phyloP scores from a whole-genome alignment of 164 flowering plant species.

The Tinospora cordifolia region DNA sequence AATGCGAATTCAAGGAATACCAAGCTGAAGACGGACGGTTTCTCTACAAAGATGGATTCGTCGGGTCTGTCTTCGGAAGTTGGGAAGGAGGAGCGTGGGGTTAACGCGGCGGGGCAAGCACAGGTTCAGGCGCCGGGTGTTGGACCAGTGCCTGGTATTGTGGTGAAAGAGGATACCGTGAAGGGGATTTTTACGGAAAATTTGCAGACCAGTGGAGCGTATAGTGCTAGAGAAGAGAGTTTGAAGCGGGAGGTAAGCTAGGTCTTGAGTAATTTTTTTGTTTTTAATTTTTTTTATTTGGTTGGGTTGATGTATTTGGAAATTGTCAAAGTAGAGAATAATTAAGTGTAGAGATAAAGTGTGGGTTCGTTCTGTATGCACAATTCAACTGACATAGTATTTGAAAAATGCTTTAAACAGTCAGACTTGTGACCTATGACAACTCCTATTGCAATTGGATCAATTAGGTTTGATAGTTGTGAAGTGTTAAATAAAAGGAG shows the following conservation, averaged over 20 bases:
- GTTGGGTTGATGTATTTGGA: not conserved
- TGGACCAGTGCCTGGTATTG: slow-evolving; percentile 34
- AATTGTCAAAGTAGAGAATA: too few species aligned
- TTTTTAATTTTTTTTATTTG: not conserved
- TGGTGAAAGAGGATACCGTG: slow-evolving; percentile 68
- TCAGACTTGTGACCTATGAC: too few species aligned
- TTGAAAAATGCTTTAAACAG: too few species aligned
- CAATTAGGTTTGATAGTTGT: too few species aligned
- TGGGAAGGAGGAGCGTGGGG: slow-evolving; percentile 24
- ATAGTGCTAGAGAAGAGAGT: slow-evolving; percentile 84
- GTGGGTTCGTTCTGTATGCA: too few species aligned
- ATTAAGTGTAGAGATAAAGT: too few species aligned
- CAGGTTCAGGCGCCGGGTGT: slow-evolving; percentile 3
- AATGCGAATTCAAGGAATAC: slow-evolving; percentile 37
- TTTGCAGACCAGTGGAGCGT: slow-evolving; percentile 92
- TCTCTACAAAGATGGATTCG: slow-evolving; percentile 41
- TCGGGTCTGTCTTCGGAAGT: slow-evolving; percentile 14
- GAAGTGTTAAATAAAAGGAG: too few species aligned
- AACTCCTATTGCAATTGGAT: too few species aligned
- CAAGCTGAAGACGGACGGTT: slow-evolving; percentile 57
- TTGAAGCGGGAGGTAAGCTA: slow-evolving; percentile 71
- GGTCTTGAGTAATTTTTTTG: not conserved
- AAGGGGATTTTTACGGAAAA: slow-evolving; percentile 82
- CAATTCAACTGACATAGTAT: too few species aligned
- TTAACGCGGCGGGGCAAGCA: not conserved